Evolutionary conservation across 225 moss, liverwort and hornwort species (phyloP), one percentile per base, ranked within the genome.

Genomic region (Polytrichum formosum): DNA sequence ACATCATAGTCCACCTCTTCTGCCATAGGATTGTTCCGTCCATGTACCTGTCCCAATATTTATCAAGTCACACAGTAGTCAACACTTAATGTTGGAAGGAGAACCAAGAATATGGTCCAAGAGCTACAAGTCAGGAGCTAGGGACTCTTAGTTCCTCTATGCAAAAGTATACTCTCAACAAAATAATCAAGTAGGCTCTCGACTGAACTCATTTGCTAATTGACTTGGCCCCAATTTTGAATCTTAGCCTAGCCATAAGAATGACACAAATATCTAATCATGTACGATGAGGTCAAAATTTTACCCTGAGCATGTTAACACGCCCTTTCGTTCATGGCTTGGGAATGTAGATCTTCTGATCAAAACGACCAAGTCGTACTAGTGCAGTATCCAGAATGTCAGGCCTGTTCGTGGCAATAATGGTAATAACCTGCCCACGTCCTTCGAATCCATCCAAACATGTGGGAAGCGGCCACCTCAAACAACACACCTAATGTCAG

Each of bases 381-480:
- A 98, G 82, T 29, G 94, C 94, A 30, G 94, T 83, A 76, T 98
- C 97, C 72, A 98, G 76, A 70, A 98, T 98, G 74, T 98, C 97
- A 74, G 97, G 92, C 62, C 94, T 92, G 70, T 98, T 94, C 20
- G 97, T 98, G 29, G 97, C 97, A 54, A 94, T 94, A 72, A 98
- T 94, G 63, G 97, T 98, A 69, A 98, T 98, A 37, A 98, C 97
- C 82, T 94, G 91, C 61, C 94, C 97, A 84, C 94, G 81, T 80
- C 94, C 97, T 85, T 98, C 97, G 67, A 98, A 98, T 72, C 97
- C 97, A 79, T 98, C 97, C 77, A 98, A 74, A 71, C 97, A 98
- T 22, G 97, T 98, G 65, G 94, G 94, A 73, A 94, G 92, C 97
- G 94, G 94, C 87, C 71, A 77, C 56, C 68, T 55, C 71, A 78